phyloP scores from a whole-genome alignment of 805 yeast genomes.

The Candida tammaniensis region DNA sequence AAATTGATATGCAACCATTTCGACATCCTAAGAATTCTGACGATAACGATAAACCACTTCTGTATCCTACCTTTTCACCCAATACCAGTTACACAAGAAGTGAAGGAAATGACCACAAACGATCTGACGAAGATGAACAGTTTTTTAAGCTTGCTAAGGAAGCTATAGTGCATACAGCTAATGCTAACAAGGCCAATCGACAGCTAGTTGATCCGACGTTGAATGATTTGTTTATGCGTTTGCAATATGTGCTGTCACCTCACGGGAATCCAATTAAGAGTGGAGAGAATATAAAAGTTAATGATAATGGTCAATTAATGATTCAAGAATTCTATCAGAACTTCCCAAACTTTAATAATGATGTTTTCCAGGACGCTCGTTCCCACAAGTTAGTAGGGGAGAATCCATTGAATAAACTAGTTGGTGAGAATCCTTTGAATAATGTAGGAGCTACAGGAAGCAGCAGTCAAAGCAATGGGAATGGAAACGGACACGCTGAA shows the following conservation, averaged over 20 bases:
- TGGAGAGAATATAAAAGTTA: slow-evolving; percentile 30
- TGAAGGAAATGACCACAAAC: slow-evolving; percentile 7
- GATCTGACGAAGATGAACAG: slow-evolving; percentile 43
- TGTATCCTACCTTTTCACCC: slow-evolving; percentile 4
- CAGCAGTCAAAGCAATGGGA: too few relatives aligned
- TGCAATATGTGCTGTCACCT: slow-evolving; percentile 58
- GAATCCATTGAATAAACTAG: slow-evolving; percentile 12
- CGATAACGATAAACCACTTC: slow-evolving; percentile 2
- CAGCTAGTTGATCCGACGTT: slow-evolving; percentile 61
- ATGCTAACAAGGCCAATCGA: slow-evolving; percentile 12
- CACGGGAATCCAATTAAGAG: slow-evolving; percentile 51
- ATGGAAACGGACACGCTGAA: too few relatives aligned
- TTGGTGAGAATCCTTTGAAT: too few relatives aligned
- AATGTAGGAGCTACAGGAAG: too few relatives aligned
- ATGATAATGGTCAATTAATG: slow-evolving; percentile 40
- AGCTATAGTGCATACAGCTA: slow-evolving; percentile 52
- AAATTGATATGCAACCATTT: too few relatives aligned
- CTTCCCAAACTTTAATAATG: slow-evolving; percentile 44
- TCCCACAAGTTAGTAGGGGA: slow-evolving; percentile 8
- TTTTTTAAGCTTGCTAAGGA: slow-evolving; percentile 61
- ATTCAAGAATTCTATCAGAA: slow-evolving; percentile 39
- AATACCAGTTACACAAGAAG: slow-evolving; percentile 14
- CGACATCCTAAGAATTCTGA: too few relatives aligned
- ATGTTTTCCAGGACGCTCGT: slow-evolving; percentile 23
- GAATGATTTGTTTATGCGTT: slow-evolving; percentile 52